Conservation (phyloP, 2,329 filamentous ascomycete genomes). For the Colletotrichum magnum region DNA sequence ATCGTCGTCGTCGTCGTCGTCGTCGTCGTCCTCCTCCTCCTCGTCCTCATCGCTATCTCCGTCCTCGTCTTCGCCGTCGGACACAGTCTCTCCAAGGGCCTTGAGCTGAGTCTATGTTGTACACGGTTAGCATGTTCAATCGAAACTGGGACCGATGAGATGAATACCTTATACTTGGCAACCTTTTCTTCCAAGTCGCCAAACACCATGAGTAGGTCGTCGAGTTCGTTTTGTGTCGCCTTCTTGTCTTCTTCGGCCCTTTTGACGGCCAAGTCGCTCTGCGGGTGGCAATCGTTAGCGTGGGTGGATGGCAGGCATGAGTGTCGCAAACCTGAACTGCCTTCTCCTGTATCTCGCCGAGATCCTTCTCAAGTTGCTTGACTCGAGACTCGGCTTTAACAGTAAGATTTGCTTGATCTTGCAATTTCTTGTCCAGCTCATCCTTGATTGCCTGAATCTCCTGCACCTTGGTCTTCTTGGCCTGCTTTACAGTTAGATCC, state of each 20-base stretch:
- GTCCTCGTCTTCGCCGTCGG: constrained; percentile 81
- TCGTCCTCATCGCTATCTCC: constrained; percentile 70
- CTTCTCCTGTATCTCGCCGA: constrained; percentile 48
- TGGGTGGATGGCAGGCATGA: neutral
- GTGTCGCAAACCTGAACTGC: constrained; percentile 30
- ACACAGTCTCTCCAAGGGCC: constrained; percentile 78
- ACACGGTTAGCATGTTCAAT: constrained; percentile 26
- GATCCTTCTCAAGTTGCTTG: constrained; percentile 47
- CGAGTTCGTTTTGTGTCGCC: constrained; percentile 78
- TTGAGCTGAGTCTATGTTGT: constrained; percentile 68
- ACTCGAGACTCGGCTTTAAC: constrained; percentile 52
- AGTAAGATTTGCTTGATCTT: constrained; percentile 59
- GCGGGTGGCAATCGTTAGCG: neutral
- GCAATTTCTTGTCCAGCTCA: constrained; percentile 51
- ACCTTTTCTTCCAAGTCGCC: constrained; percentile 85
- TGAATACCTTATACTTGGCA: constrained; percentile 78
- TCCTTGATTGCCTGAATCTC: constrained; percentile 70
- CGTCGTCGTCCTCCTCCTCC: constrained; percentile 50
- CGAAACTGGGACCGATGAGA: constrained; percentile 22
- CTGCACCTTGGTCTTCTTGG: constrained; percentile 71
- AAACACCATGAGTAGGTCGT: constrained; percentile 86
- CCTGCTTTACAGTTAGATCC: constrained; percentile 55
- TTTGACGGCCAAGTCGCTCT: constrained; percentile 52
- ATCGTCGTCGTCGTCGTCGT: constrained; percentile 44
- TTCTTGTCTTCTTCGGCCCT: constrained; percentile 75